Base-by-base conservation (phyloP, 2,329 filamentous ascomycete species). In the Sporothrix phasma region DNA sequence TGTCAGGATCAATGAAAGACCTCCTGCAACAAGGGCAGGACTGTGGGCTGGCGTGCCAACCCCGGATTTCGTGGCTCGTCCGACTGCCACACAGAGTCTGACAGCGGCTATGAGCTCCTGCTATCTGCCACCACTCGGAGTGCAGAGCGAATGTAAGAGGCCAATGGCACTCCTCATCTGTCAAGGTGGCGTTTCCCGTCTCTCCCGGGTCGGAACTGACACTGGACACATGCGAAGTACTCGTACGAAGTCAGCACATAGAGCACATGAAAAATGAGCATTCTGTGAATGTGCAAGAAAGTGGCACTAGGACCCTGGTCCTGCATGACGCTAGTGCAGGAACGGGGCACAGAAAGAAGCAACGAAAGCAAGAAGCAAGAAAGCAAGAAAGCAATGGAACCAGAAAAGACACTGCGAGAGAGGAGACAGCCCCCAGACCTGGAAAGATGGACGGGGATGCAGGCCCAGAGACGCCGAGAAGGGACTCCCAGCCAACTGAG, bases 311-410 rank as follows among this genome's bases (percentile, higher is more conserved):
- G 24, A 37, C 61, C 51, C 43, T 63, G 37, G 49, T 56, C 51
- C 51, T 58, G 62, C 62, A 64, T 66, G 47, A 49, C 62, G 62
- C 64, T 66, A 66, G 64, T 63, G 64, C 61, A 66, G 64, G 64
- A 66, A 66, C 64, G 45, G 61, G 45, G 61, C 61, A 19, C 61
- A 56, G 58, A 39, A 46, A 43, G 34, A 37, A 37, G 34, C n/a
- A n/a, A n/a, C n/a, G n/a, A n/a, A n/a, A n/a, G n/a, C n/a, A n/a
- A n/a, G n/a, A n/a, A n/a, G n/a, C n/a, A n/a, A n/a, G n/a, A 64
- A 51, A 34, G 47, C 47, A 53, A 53, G 34, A 29, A 53, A 53
- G 15, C 11, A 4, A 37, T 22, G 10, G 10, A 56, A 39, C n/a
- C 4, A 37, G 17, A 37, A 60, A n/a, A 34, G 58, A 34, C 7